phyloP scores from a whole-genome alignment of 129 eudicot species.

The Daucus carota region DNA sequence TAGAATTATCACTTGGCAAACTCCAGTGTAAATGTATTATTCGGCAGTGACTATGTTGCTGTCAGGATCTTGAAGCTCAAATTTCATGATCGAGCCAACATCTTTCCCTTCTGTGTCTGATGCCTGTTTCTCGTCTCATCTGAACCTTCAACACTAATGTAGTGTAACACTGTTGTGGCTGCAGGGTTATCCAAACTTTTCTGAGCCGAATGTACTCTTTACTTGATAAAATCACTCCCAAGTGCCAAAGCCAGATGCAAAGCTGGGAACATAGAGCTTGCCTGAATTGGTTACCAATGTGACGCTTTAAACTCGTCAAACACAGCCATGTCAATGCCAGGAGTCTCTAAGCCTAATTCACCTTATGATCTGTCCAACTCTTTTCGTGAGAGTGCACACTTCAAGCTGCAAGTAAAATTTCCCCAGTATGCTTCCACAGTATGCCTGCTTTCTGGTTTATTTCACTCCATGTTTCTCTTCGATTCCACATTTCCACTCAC shows the following conservation, averaged over 20 bases:
- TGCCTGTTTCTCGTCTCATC: not conserved
- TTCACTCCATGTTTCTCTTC: not conserved
- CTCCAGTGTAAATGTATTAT: not conserved
- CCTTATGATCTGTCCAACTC: not conserved
- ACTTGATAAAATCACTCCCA: conserved; percentile 11
- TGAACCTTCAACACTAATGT: conserved; percentile 13
- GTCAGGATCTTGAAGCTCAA: conserved; percentile 8
- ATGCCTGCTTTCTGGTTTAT: not conserved
- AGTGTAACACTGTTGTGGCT: not conserved
- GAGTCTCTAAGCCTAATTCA: not conserved
- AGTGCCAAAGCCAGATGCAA: conserved; percentile 10
- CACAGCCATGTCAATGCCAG: conserved; percentile 22
- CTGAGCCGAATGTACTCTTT: conserved; percentile 11
- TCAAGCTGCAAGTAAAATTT: not conserved
- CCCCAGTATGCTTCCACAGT: not conserved
- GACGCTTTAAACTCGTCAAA: conserved; percentile 40
- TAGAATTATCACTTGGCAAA: too few relatives aligned
- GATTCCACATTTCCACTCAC: not conserved
- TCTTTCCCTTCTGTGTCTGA: conserved; percentile 9
- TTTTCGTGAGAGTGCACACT: not conserved
- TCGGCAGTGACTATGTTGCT: not conserved
- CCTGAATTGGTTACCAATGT: conserved; percentile 14
- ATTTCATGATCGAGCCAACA: not conserved
- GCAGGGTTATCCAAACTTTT: conserved; percentile 16
- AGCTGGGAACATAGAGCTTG: conserved; percentile 13